Conservation (phyloP, 208 protist genomes). For the Trypanosoma rangeli region DNA sequence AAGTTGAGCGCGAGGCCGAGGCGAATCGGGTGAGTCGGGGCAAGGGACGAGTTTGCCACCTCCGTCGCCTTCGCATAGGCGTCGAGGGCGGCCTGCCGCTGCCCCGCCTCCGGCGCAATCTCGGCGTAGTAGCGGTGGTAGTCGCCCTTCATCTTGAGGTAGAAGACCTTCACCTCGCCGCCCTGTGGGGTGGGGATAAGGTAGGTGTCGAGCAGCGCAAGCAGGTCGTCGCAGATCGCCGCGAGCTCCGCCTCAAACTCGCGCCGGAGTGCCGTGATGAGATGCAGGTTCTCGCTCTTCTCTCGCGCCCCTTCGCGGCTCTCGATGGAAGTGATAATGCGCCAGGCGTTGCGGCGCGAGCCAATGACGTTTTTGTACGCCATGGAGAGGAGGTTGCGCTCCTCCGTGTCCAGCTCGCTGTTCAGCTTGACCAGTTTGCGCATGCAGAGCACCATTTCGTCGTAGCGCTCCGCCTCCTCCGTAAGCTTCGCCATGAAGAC, state of each 20-base stretch:
- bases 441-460: slow-evolving; percentile 99
- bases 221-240: slow-evolving; percentile 98
- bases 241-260: slow-evolving; percentile 98
- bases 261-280: slow-evolving; percentile 94
- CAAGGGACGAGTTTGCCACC: slow-evolving; percentile 82
- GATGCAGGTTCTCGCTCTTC: slow-evolving; percentile 81
- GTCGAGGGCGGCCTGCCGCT: slow-evolving; percentile 81
- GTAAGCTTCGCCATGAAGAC: slow-evolving; percentile 97
- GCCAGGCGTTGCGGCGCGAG: slow-evolving; percentile 97
- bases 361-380: slow-evolving; percentile 99
- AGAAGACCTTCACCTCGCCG: slow-evolving; percentile 93
- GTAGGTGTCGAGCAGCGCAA: slow-evolving; percentile 95
- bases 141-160: slow-evolving; percentile 96
- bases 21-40: slow-evolving; percentile 98
- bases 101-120: slow-evolving; percentile 90
- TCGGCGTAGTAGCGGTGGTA: slow-evolving; percentile 99
- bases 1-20: slow-evolving; percentile 99
- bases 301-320: slow-evolving; percentile 94
- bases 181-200: slow-evolving; percentile 95
- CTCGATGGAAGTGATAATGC: slow-evolving; percentile 98
- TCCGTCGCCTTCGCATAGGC: slow-evolving; percentile 90
- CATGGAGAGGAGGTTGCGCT: slow-evolving; percentile 99
- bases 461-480: slow-evolving; percentile 98
- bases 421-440: slow-evolving; percentile 96
- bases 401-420: slow-evolving; percentile 98